Base-by-base conservation (phyloP, 805 yeast species). In the Komagataella pseudopastoris region DNA sequence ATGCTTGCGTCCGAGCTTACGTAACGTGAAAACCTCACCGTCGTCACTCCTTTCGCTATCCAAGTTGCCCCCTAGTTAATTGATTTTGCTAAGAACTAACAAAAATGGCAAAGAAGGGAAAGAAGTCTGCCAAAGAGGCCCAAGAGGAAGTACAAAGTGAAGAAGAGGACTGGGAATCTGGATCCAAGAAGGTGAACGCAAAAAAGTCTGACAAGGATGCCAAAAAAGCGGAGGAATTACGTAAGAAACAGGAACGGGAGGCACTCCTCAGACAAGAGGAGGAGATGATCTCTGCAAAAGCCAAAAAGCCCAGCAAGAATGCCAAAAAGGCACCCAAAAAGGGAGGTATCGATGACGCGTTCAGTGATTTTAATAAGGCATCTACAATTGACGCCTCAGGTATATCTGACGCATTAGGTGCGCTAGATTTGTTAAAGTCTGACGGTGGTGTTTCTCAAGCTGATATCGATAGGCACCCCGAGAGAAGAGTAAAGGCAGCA, bases 401-500 rank as follows among this genome's bases (percentile, higher is more conserved):
- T 61, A 72, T 87, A 47, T 95, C 87, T 56, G 78, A 77, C 60
- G 93, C 91, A 2, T 69, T 87, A 55, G 88, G 85, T 51, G 95
- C 95, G 3, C 72, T 87, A 60, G 74, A 86, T 4, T 71, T 87
- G 64, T 76, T 89, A 10, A 69, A 71, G 22, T 76, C 71, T 48
- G 77, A 72, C 51, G 78, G 74, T 24, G 84, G 79, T 50, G 82
- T 83, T 36, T 66, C 70, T 46, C 68, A 68, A 54, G 81, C 81
- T 60, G 87, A 80, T 50, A 71, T 87, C 50, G 96, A 87, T 54
- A 80, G 88, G 65, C 96, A 87, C 59, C 95, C 96, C 7, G 96
- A 87, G 70, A 78, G 95, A 67, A 77, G 96, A 62, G 85, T 83
- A 67, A 87, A 86, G 70, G 88, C 91, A 23, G 95, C 95, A 0